Base-by-base conservation (phyloP, 371 early-diverging fungal species). In the Lichtheimia ornata region DNA sequence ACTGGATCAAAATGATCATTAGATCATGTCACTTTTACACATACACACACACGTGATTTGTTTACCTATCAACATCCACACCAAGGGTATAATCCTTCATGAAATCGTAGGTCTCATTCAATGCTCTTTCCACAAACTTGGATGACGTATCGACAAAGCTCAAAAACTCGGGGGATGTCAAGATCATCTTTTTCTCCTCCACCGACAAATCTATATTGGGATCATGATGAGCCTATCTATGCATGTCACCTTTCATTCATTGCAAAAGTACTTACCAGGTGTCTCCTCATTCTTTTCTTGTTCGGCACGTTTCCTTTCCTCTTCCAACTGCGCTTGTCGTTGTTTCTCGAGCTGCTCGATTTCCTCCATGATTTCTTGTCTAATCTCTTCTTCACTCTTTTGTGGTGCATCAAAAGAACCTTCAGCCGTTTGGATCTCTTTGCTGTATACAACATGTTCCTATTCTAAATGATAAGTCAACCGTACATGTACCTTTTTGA, bases 31-130 rank as follows among this genome's bases (percentile, higher is more conserved):
- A 24, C 5, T 52, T 4, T 11, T 14, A 22, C 27, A 15, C 30
- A 22, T 53, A 24, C n/a, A 9, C 18, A n/a, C 3, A 4, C 43
- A 5, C 17, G 7, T 4, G 17, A 30, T 15, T 4, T 42, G 9
- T 66, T 77, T 77, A 87, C 90, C 74, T 78, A 45, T 84, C 86
- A 30, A 72, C 72, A 27, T 88, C 88, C 27, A 84, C 68, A 28
- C 84, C 85, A 42, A 89, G 77, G 69, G 94, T 92, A 83, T 98
- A 98, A 82, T 98, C 98, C 56, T 83, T 88, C 88, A 97, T 85
- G 65, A 90, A 88, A 73, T 97, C 97, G 62, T 94, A 96, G 65
- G 85, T 83, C 55, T 95, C 94, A 69, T 89, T 88, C 71, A 98
- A 74, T 25, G 94, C 96, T 50, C 96, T 77, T 73, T 97, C 97